These are phyloP conservation scores for Colletotrichum australisinense DNA, from an alignment of 2,329 filamentous ascomycete genomes.

Conservation along the genomic window DNA sequence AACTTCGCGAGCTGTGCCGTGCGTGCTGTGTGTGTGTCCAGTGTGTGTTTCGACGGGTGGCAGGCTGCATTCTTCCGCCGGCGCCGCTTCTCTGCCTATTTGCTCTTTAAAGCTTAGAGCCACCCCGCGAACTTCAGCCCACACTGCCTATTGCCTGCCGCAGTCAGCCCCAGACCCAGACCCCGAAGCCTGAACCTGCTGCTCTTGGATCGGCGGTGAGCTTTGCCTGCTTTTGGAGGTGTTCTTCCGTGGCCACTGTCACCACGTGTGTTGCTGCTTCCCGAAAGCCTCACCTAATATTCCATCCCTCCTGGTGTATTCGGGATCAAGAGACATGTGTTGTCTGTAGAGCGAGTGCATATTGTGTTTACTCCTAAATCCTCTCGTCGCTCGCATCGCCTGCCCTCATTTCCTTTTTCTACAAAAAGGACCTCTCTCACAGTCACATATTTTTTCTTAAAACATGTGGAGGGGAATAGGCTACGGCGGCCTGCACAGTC, in stretches of 20 bases:
- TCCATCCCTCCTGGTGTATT: neutral
- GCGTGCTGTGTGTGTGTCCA: neutral
- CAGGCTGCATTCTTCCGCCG: slow-evolving; percentile 31
- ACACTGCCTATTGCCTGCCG: slow-evolving; percentile 19
- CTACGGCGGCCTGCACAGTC: slow-evolving; percentile 37
- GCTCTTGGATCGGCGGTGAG: slow-evolving; percentile 32
- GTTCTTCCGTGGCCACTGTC: slow-evolving; percentile 17
- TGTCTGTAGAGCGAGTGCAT: slow-evolving; percentile 29
- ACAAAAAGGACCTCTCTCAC: neutral
- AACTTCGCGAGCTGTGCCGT: slow-evolving; percentile 8
- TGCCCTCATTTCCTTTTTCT: neutral
- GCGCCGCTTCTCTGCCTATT: slow-evolving; percentile 8
- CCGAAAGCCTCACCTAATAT: slow-evolving; percentile 8
- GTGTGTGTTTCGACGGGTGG: slow-evolving; percentile 26
- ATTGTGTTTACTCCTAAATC: slow-evolving; percentile 12
- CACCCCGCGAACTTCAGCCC: slow-evolving; percentile 18
- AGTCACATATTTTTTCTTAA: neutral
- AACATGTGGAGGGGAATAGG: slow-evolving; percentile 37
- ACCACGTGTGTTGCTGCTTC: slow-evolving; percentile 29
- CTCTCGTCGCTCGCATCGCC: neutral
- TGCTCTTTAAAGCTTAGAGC: slow-evolving; percentile 29
- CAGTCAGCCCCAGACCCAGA: slow-evolving; percentile 22
- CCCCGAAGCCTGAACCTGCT: slow-evolving; percentile 5
- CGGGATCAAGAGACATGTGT: slow-evolving; percentile 21
- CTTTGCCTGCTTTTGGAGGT: slow-evolving; percentile 13